Percentiles rank a stretch among this genome's conserved stretches.
phyloP scores from a whole-genome alignment of 805 yeast genomes.

The fission yeast (Schizosaccharomyces pombe) region DNA sequence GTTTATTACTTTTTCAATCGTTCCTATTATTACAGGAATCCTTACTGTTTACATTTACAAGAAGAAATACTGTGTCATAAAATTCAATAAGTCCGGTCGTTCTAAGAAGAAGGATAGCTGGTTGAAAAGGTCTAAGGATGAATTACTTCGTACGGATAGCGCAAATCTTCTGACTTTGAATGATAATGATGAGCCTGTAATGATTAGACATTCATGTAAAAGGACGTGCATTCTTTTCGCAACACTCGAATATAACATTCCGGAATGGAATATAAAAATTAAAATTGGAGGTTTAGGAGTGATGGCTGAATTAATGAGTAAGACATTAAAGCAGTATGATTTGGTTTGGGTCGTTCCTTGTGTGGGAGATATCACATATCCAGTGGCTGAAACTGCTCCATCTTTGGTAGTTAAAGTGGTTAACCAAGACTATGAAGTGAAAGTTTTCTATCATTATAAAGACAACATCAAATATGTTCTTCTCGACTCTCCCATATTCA shows the following conservation, averaged over 20 bases:
- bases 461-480: conserved; percentile 2
- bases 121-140: not conserved
- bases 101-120: not conserved
- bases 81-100: not conserved
- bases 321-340: conserved; percentile 2
- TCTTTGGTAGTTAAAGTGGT: conserved; percentile 1
- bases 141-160: too few relatives aligned
- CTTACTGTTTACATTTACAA: not conserved
- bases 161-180: not conserved
- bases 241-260: conserved; percentile 5
- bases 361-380: conserved; percentile 4
- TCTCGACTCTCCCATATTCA: conserved; percentile 3
- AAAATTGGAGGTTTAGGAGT: conserved; percentile 5
- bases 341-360: conserved; percentile 5
- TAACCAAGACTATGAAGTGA: not conserved
- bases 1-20: not conserved
- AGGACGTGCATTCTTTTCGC: conserved; percentile 1
- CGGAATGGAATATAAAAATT: conserved; percentile 5
- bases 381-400: not conserved
- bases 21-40: not conserved
- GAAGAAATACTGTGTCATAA: not conserved
- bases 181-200: not conserved
- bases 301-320: conserved; percentile 5
- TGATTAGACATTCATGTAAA: not conserved
- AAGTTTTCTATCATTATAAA: not conserved